Conservation (phyloP, 2,329 filamentous ascomycete species). For the Fusarium sp. region DNA sequence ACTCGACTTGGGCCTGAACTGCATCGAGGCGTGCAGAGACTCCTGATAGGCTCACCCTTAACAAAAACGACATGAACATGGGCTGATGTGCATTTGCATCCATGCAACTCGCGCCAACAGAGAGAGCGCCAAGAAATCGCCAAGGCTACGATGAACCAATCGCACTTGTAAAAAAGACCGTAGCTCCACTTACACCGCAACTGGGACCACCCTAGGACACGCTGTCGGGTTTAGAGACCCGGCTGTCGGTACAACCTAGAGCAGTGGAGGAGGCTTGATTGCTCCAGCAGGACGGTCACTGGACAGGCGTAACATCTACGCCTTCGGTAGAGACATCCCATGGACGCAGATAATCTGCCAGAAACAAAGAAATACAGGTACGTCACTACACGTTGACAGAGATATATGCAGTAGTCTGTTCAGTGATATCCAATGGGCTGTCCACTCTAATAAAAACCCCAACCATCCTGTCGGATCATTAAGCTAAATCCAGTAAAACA, state of each 20-base stretch:
- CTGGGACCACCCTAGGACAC: conserved; percentile 37
- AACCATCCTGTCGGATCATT: conserved; percentile 29
- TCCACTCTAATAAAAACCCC: not conserved
- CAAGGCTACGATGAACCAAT: conserved; percentile 18
- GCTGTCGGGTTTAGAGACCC: conserved; percentile 39
- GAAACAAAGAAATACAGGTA: conserved; percentile 19
- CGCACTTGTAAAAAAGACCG: not conserved
- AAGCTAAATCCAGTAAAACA: conserved; percentile 25
- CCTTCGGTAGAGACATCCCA: conserved; percentile 14
- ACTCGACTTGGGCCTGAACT: not conserved
- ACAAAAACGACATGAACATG: conserved; percentile 8
- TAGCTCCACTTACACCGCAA: conserved; percentile 34
- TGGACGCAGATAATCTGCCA: conserved; percentile 1
- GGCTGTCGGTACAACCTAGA: conserved; percentile 41
- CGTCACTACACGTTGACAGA: not conserved
- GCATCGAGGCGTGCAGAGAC: conserved; percentile 20
- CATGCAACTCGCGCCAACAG: conserved; percentile 12
- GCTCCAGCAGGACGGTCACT: conserved; percentile 34
- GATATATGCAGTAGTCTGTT: not conserved
- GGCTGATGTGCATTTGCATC: conserved; percentile 30
- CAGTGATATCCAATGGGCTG: not conserved
- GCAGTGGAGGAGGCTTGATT: conserved; percentile 31
- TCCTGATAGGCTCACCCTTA: conserved; percentile 14
- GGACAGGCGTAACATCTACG: conserved; percentile 9
- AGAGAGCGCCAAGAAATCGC: conserved; percentile 9